phyloP scores from a whole-genome alignment of 2,329 filamentous ascomycete species.

The Scedosporium dehoogii region DNA sequence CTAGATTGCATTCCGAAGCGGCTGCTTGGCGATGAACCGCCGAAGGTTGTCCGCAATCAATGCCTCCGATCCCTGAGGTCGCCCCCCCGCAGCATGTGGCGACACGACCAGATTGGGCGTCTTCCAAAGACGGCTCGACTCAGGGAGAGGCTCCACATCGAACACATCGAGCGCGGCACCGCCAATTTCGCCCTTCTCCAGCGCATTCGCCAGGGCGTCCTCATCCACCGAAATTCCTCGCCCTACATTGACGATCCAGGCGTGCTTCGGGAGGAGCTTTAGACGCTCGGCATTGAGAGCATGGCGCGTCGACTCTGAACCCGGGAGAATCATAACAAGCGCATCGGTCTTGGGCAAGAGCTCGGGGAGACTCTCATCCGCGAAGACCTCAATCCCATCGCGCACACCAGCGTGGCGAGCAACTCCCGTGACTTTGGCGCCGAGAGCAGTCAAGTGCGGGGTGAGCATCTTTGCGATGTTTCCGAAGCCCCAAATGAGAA shows the following conservation, averaged over 20 bases:
- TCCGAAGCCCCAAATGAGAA: constrained; percentile 56
- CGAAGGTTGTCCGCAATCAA: constrained; percentile 53
- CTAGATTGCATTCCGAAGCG: constrained; percentile 43
- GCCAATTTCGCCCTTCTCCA: constrained; percentile 61
- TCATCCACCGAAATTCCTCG: constrained; percentile 75
- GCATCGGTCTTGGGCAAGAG: constrained; percentile 50
- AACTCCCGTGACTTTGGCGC: constrained; percentile 48
- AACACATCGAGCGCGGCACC: constrained; percentile 76
- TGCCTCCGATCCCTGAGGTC: constrained; percentile 49
- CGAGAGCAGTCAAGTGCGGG: constrained; percentile 42
- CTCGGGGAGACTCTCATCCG: constrained; percentile 41
- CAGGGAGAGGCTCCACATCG: constrained; percentile 57
- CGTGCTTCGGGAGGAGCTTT: constrained; percentile 43
- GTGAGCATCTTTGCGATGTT: constrained; percentile 55
- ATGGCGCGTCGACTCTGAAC: constrained; percentile 43
- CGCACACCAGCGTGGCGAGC: constrained; percentile 47
- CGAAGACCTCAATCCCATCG: constrained; percentile 46
- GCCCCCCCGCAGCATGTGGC: constrained; percentile 48
- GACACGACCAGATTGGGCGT: constrained; percentile 42
- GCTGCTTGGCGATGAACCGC: constrained; percentile 47
- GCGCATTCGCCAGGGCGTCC: constrained; percentile 56
- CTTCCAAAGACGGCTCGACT: constrained; percentile 35
- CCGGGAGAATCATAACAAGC: constrained; percentile 58
- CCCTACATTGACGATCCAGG: constrained; percentile 65
- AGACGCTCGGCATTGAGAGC: constrained; percentile 45